Conservation (phyloP, 495 filamentous ascomycete genomes). For the Neurospora intermedia region DNA sequence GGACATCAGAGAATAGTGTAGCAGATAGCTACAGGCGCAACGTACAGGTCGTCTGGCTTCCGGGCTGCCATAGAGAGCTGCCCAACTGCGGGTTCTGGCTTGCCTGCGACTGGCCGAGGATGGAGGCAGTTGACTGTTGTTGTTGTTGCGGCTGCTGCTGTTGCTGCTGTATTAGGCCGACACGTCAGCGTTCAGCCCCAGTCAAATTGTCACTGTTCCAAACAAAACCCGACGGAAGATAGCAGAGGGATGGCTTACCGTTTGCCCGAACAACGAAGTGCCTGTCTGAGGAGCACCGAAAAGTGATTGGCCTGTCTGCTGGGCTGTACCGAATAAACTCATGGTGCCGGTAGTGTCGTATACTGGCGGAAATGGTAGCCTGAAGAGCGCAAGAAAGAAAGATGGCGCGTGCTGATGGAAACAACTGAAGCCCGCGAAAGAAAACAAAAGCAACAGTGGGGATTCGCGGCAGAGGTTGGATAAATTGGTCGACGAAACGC, state of each 20-base stretch:
- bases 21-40: neutral
- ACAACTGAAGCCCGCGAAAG: neutral
- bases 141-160: constrained; percentile 27
- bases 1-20: neutral
- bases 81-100: constrained; percentile 23
- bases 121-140: constrained; percentile 14
- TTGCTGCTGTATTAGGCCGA: constrained; percentile 14
- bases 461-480: neutral
- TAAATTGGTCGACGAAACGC: neutral
- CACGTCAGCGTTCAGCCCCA: neutral
- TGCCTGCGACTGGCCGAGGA: constrained; percentile 24
- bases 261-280: neutral
- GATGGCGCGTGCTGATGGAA: neutral
- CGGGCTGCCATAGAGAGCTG: constrained; percentile 38
- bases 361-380: neutral
- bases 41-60: constrained; percentile 33
- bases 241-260: neutral
- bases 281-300: neutral
- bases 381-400: neutral
- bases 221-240: neutral
- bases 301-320: neutral
- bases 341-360: neutral
- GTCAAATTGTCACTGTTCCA: neutral
- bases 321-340: neutral
- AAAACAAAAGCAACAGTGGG: neutral